Percentiles rank a stretch among this genome's conserved stretches.
Evolutionary conservation across 1,284 basidiomycete species (phyloP).

Genomic region (Cutaneotrichosporon spelunceum): DNA sequence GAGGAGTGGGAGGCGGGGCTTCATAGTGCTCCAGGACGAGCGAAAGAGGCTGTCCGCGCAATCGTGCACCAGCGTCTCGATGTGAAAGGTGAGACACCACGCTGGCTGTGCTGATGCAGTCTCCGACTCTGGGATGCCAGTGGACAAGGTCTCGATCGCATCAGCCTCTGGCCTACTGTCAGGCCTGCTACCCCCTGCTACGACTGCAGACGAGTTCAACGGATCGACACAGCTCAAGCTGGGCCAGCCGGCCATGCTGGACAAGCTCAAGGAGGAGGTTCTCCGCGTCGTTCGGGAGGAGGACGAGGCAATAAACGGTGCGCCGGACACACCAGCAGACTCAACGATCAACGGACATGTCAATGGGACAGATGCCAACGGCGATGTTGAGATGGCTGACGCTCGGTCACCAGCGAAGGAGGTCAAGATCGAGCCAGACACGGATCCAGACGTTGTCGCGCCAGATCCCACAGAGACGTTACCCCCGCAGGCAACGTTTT

Average conservation of each 20-base stretch:
- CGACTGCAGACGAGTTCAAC: conserved; percentile 70
- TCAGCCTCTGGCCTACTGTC: conserved; percentile 69
- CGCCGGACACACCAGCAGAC: conserved; percentile 15
- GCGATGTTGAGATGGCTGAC: conserved; percentile 42
- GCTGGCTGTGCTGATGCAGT: conserved; percentile 25
- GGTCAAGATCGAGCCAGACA: conserved; percentile 38
- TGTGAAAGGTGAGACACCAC: conserved; percentile 68
- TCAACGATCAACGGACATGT: conserved; percentile 59
- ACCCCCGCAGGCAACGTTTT: conserved; percentile 52
- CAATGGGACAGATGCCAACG: conserved; percentile 54
- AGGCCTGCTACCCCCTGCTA: conserved; percentile 60
- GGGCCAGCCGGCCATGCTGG: conserved; percentile 70
- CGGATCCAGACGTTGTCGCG: conserved; percentile 34
- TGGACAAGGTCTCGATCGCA: conserved; percentile 62
- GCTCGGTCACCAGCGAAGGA: conserved; percentile 25
- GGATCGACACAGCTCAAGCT: conserved; percentile 72
- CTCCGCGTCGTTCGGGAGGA: conserved; percentile 59
- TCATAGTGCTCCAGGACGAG: conserved; percentile 61
- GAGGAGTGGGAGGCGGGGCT: conserved; percentile 73
- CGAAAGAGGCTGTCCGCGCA: conserved; percentile 72
- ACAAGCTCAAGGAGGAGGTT: conserved; percentile 74
- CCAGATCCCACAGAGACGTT: conserved; percentile 40
- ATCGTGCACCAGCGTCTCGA: conserved; percentile 91
- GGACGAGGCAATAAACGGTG: conserved; percentile 34
- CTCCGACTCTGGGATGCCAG: conserved; percentile 60